Evolutionary conservation across 2,329 filamentous ascomycete genomes (phyloP).

Genomic region (Pseudodiploospora longispora): DNA sequence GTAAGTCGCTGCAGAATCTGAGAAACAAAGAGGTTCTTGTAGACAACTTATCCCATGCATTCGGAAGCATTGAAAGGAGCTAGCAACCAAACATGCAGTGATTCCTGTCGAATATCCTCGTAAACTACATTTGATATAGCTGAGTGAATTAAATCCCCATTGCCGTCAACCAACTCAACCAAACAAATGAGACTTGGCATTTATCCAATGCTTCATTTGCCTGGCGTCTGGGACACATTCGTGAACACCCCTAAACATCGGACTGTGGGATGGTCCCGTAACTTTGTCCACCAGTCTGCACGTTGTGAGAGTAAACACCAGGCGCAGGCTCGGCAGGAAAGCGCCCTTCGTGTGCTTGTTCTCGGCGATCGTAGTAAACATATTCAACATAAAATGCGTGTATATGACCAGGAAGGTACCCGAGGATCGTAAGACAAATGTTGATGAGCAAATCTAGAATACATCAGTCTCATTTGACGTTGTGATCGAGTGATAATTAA

Average conservation of each 20-base stretch:
- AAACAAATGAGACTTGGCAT: too few relatives aligned
- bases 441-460: slow-evolving; percentile 55
- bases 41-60: too few relatives aligned
- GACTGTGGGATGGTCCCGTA: slow-evolving; percentile 44
- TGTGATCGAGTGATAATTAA: background rate
- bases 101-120: too few relatives aligned
- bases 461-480: slow-evolving; percentile 6
- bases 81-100: too few relatives aligned
- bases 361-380: slow-evolving; percentile 68
- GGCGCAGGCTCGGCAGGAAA: slow-evolving; percentile 49
- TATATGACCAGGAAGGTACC: slow-evolving; percentile 70
- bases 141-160: too few relatives aligned
- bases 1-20: too few relatives aligned
- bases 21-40: too few relatives aligned
- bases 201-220: too few relatives aligned
- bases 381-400: slow-evolving; percentile 79
- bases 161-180: too few relatives aligned
- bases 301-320: slow-evolving; percentile 62
- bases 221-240: too few relatives aligned
- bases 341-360: slow-evolving; percentile 52
- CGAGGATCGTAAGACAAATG: slow-evolving; percentile 56
- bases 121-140: too few relatives aligned
- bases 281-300: slow-evolving; percentile 64
- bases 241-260: background rate
- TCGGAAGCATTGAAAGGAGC: too few relatives aligned